phyloP scores from a whole-genome alignment of 805 yeast species.

The Sungouiella blattae region DNA sequence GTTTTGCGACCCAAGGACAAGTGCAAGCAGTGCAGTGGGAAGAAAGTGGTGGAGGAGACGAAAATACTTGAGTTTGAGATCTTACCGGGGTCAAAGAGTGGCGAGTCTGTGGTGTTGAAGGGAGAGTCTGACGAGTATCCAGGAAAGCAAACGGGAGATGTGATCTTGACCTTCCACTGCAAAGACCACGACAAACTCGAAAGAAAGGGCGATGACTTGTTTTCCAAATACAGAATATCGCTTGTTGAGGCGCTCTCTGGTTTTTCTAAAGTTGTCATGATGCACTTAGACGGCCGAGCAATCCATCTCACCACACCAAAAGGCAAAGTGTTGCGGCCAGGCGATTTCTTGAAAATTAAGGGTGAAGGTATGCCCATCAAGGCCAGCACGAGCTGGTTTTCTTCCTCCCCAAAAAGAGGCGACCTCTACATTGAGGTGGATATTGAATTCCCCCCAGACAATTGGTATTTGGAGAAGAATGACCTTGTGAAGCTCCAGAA shows the following conservation, averaged over 20 bases:
- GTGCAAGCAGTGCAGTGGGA: constrained; percentile 76
- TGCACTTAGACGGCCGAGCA: constrained; percentile 78
- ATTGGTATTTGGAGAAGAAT: constrained; percentile 75
- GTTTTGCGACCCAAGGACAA: constrained; percentile 59
- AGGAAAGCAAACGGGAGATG: constrained; percentile 74
- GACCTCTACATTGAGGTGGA: constrained; percentile 68
- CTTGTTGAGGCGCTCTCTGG: constrained; percentile 86
- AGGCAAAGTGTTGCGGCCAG: constrained; percentile 82
- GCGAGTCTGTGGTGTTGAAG: constrained; percentile 56
- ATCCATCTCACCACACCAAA: constrained; percentile 60
- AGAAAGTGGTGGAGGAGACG: constrained; percentile 56
- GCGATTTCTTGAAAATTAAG: constrained; percentile 58
- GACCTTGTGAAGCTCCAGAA: constrained; percentile 56
- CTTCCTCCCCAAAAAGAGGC: constrained; percentile 43
- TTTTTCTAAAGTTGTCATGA: constrained; percentile 58
- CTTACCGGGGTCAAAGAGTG: constrained; percentile 63
- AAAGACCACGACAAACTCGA: constrained; percentile 47
- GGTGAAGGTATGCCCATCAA: constrained; percentile 83
- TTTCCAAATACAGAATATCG: constrained; percentile 56
- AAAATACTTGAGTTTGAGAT: constrained; percentile 75
- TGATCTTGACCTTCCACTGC: constrained; percentile 58
- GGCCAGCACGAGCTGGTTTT: constrained; percentile 17
- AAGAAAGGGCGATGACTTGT: constrained; percentile 63
- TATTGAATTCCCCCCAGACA: constrained; percentile 78
- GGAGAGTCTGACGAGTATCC: constrained; percentile 78